Conservation (phyloP, 805 yeast species). For the Pichia phayaonensis region DNA sequence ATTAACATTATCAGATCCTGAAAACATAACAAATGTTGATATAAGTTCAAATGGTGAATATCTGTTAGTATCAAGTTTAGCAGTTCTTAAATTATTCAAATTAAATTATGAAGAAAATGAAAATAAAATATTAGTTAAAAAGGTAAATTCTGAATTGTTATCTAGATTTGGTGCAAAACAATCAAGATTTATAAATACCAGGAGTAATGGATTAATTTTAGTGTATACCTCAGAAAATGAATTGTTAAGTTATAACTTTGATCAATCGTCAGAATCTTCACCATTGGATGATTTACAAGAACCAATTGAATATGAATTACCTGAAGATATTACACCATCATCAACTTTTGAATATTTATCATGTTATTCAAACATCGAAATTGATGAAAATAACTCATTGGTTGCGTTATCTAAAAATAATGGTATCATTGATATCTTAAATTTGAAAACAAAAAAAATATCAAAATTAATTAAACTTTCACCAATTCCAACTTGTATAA, state of each 20-base stretch:
- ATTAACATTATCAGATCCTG: constrained; percentile 63
- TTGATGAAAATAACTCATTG: constrained; percentile 36
- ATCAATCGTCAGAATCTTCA: constrained; percentile 28
- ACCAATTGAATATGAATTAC: constrained; percentile 27
- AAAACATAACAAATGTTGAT: constrained; percentile 63
- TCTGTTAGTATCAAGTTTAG: constrained; percentile 64
- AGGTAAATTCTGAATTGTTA: constrained; percentile 39
- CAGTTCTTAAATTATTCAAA: constrained; percentile 60
- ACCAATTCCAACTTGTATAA: constrained; percentile 43
- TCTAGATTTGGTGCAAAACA: constrained; percentile 47
- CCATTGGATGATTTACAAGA: constrained; percentile 35
- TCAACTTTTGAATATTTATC: constrained; percentile 29
- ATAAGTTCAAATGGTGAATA: constrained; percentile 58
- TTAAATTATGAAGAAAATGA: constrained; percentile 38
- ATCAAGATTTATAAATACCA: constrained; percentile 34
- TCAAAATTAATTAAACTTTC: constrained; percentile 49
- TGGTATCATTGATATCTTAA: constrained; percentile 54
- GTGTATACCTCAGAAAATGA: constrained; percentile 59
- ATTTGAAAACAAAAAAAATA: constrained; percentile 23
- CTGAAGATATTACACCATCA: background rate
- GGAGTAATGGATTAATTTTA: constrained; percentile 32
- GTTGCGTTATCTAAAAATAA: constrained; percentile 55
- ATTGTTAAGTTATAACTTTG: constrained; percentile 27
- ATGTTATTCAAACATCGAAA: constrained; percentile 45
- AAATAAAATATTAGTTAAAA: constrained; percentile 38